Evolutionary conservation across 257 asterid genomes (phyloP), one percentile per base, ranked within the genome.

Genomic region (Solanum paucissectum): DNA sequence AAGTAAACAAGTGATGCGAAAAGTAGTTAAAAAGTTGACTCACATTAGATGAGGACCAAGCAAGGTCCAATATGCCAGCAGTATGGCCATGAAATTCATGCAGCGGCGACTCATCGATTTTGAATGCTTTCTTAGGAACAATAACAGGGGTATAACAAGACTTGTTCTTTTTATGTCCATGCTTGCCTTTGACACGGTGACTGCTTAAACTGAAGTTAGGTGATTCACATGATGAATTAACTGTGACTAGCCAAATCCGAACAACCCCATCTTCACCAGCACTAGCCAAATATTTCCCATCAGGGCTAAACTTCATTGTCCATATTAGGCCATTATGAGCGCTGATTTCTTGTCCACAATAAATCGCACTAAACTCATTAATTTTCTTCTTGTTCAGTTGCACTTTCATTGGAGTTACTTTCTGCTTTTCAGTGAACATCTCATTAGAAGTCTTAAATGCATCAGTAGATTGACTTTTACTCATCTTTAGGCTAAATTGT

Each of bases 41-140:
- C 86, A 95, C 99, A 86, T 95, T 94, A 87, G 98, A 94, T 13
- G 94, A 88, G 71, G 99, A 96, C 99, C 99, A 96, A 5, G 98
- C 92, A 2, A 96, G 91, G 87, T 95, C 99, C 86, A 95, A 88
- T 68, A 95, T 89, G 34, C 91, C 95, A 83, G 93, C 62, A n/a
- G 86, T 82, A 71, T 96, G 99, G 27, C 95, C 99, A 36, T 87
- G 87, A 42, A 93, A 92, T 88, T 89, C 94, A 25, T 88, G 93
- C 88, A 94, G 4, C 1, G 95, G 95, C 38, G 87, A 90, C 84
- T 95, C 96, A 18, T 90, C 92, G 13, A 95, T 91, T 40, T 79
- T 96, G 90, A 96, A 93, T 36, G 90, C 89, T 90, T 92, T 94
- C 18, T 94, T 92, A 9, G 99, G 98, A 79, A 93, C 52, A 37